These are phyloP conservation scores for Artomyces pyxidatus DNA, from an alignment of 768 basidiomycete species.

Conservation along the genomic window DNA sequence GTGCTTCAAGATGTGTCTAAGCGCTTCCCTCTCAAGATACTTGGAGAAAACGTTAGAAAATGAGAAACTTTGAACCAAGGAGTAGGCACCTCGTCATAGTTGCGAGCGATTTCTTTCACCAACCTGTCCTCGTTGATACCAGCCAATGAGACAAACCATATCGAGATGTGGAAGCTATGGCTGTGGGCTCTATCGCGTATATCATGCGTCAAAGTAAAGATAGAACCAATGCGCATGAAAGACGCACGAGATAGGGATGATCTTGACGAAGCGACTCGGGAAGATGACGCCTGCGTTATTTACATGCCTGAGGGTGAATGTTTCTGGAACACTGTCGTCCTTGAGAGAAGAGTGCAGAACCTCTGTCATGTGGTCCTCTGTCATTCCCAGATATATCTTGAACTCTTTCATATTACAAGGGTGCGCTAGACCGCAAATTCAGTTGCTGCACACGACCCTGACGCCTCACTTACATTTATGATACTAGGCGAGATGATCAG, in stretches of 20 bases:
- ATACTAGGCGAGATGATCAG: conserved; percentile 19
- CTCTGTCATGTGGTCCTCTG: conserved; percentile 60
- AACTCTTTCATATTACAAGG: conserved; percentile 85
- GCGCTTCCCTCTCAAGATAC: conserved; percentile 58
- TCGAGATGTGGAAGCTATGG: conserved; percentile 68
- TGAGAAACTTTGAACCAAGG: too few relatives aligned
- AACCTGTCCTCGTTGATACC: conserved; percentile 50
- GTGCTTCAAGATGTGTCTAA: conserved; percentile 68
- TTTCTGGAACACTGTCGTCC: conserved; percentile 59
- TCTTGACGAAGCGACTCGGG: conserved; percentile 64
- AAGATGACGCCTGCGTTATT: conserved; percentile 51
- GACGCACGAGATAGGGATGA: conserved; percentile 66
- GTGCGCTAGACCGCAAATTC: conserved; percentile 43
- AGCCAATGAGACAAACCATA: conserved; percentile 63
- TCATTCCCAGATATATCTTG: conserved; percentile 58
- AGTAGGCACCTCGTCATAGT: conserved; percentile 62
- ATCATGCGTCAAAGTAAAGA: background rate
- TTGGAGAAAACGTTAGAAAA: too few relatives aligned
- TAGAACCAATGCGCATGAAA: background rate
- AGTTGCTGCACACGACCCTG: conserved; percentile 2
- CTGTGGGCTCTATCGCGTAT: conserved; percentile 49
- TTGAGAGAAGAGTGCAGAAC: conserved; percentile 55
- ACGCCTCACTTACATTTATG: conserved; percentile 23
- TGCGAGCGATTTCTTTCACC: conserved; percentile 44
- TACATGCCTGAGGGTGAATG: conserved; percentile 47